These are phyloP conservation scores for Leishmania mexicana DNA, from an alignment of 208 protist genomes.

Conservation along the genomic window DNA sequence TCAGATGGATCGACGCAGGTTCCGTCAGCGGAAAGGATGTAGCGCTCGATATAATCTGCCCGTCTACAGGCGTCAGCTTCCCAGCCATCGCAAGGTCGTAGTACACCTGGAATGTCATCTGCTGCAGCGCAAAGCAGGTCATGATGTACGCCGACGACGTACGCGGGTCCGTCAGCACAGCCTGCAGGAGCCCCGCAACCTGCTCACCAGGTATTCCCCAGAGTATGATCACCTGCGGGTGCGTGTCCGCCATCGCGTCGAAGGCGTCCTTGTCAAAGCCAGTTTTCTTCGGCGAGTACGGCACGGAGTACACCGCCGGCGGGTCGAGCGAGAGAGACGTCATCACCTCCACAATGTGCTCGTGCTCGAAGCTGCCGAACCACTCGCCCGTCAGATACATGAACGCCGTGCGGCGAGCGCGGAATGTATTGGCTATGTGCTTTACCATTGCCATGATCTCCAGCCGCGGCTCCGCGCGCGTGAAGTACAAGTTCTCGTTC, in stretches of 20 bases:
- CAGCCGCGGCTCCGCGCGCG: slow-evolving; percentile 28
- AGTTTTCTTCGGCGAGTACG: slow-evolving; percentile 11
- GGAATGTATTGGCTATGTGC: slow-evolving; percentile 34
- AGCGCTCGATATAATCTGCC: slow-evolving; percentile 41
- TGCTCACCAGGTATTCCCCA: slow-evolving; percentile 31
- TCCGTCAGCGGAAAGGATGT: slow-evolving; percentile 38
- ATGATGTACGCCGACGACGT: slow-evolving; percentile 42
- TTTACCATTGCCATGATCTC: slow-evolving; percentile 39
- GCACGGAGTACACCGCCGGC: slow-evolving; percentile 25
- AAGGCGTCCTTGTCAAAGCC: slow-evolving; percentile 16
- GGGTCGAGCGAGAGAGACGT: not conserved
- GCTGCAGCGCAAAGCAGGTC: slow-evolving; percentile 23
- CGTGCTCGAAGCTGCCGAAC: slow-evolving; percentile 40
- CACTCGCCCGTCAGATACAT: slow-evolving; percentile 52
- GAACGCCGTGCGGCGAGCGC: slow-evolving; percentile 40
- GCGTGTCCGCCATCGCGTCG: slow-evolving; percentile 35
- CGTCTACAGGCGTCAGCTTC: slow-evolving; percentile 13
- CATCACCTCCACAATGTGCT: slow-evolving; percentile 15
- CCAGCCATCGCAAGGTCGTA: slow-evolving; percentile 6
- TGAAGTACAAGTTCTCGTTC: slow-evolving; percentile 36
- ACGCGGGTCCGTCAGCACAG: slow-evolving; percentile 33
- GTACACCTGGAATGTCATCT: slow-evolving; percentile 29
- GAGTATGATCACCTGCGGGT: slow-evolving; percentile 56
- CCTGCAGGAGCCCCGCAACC: slow-evolving; percentile 31
- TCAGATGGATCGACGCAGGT: slow-evolving; percentile 27